Percentiles rank a stretch among this genome's conserved stretches.
These are phyloP conservation scores for Fusarium ambrosium DNA, from an alignment of 2,329 filamentous ascomycete species.

Conservation along the genomic window DNA sequence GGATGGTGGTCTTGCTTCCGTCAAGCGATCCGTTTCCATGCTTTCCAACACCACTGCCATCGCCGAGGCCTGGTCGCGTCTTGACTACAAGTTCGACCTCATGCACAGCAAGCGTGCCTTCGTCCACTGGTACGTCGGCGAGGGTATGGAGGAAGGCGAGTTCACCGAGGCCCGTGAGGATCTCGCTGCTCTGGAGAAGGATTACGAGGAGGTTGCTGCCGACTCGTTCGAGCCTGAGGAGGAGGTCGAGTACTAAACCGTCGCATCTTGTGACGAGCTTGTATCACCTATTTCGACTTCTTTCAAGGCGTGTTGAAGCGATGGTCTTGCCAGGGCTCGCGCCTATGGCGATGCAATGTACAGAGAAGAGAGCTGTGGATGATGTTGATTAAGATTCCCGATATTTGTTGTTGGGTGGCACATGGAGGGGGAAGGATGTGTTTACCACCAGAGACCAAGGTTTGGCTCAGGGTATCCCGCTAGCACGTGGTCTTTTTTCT, in stretches of 20 bases:
- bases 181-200: slow-evolving; percentile 86
- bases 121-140: slow-evolving; percentile 85
- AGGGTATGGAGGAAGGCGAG: slow-evolving; percentile 94
- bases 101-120: slow-evolving; percentile 85
- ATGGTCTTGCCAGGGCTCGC: slow-evolving; percentile 27
- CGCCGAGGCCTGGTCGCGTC: slow-evolving; percentile 78
- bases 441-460: slow-evolving; percentile 36
- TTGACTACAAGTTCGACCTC: slow-evolving; percentile 82
- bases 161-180: slow-evolving; percentile 91
- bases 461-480: slow-evolving; percentile 45
- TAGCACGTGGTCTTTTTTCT: slow-evolving; percentile 43
- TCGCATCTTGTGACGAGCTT: slow-evolving; percentile 22
- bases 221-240: slow-evolving; percentile 77
- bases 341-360: slow-evolving; percentile 33
- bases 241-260: slow-evolving; percentile 80
- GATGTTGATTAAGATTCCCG: slow-evolving; percentile 49
- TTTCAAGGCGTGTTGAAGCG: slow-evolving; percentile 37
- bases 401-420: slow-evolving; percentile 35
- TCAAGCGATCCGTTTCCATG: slow-evolving; percentile 77
- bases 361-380: slow-evolving; percentile 39
- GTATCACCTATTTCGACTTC: slow-evolving; percentile 40
- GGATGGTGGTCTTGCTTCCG: slow-evolving; percentile 71
- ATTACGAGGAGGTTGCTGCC: slow-evolving; percentile 86
- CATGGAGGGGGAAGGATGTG: slow-evolving; percentile 37
- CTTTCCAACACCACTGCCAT: slow-evolving; percentile 82